Conservation (phyloP, 306 rosid genomes). For the Sophora flavescens region DNA sequence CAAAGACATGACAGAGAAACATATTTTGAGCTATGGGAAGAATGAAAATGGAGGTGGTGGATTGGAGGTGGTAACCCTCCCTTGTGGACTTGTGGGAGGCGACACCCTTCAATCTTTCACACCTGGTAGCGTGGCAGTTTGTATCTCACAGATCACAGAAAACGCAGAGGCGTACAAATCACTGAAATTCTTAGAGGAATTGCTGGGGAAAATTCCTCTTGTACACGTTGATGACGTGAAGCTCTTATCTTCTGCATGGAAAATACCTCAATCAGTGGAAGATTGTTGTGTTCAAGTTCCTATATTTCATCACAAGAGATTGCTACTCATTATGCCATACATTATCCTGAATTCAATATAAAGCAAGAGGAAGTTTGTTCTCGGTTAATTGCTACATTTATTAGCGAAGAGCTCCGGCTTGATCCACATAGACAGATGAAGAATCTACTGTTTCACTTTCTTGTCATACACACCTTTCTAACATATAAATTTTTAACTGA, state of each 20-base stretch:
- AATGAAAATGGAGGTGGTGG: slow-evolving; percentile 38
- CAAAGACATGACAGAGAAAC: slow-evolving; percentile 60
- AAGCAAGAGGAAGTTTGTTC: slow-evolving; percentile 57
- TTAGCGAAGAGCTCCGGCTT: neutral
- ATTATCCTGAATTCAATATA: slow-evolving; percentile 52
- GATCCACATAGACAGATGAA: neutral
- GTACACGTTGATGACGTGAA: slow-evolving; percentile 61
- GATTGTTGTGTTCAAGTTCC: slow-evolving; percentile 57
- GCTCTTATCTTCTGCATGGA: slow-evolving; percentile 67
- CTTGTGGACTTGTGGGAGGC: slow-evolving; percentile 62
- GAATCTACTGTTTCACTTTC: too few relatives aligned
- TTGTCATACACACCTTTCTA: too few relatives aligned
- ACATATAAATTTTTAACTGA: too few relatives aligned
- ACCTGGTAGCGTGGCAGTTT: neutral
- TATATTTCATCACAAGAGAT: slow-evolving; percentile 57
- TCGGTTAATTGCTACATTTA: neutral
- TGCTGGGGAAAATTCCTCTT: slow-evolving; percentile 48
- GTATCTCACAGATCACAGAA: slow-evolving; percentile 43
- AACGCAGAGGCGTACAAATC: neutral
- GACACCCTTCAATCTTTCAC: slow-evolving; percentile 37
- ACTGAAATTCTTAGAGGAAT: slow-evolving; percentile 23
- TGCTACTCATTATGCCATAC: slow-evolving; percentile 41
- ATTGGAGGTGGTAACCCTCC: slow-evolving; percentile 60
- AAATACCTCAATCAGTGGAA: slow-evolving; percentile 54
- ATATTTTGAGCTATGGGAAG: slow-evolving; percentile 40